A percentile compares a stretch with the other conserved stretches of the same genome.
Evolutionary conservation across 441 rosid species (phyloP).

Genomic region (Arabidopsis hybrid): DNA sequence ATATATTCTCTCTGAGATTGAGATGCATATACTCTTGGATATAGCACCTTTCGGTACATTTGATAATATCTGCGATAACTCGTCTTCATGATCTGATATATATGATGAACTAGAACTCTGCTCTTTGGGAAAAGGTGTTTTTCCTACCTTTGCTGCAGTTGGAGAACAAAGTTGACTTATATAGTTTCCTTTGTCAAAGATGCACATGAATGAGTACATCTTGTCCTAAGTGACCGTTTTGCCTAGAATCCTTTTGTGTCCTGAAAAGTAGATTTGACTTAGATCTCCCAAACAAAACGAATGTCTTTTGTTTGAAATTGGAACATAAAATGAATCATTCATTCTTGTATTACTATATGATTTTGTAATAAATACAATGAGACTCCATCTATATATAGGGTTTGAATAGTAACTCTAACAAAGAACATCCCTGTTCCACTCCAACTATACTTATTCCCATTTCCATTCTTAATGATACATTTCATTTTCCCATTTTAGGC

Average conservation of each 20-base stretch:
- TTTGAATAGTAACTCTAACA: background rate
- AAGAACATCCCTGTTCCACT: background rate
- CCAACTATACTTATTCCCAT: conserved; percentile 14
- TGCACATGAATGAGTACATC: conserved; percentile 78
- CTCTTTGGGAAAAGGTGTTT: conserved; percentile 83
- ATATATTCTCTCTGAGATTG: background rate
- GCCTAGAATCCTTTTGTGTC: background rate
- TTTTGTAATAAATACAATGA: conserved; percentile 5
- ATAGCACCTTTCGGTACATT: background rate
- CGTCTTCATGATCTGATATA: conserved; percentile 87
- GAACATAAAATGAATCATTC: conserved; percentile 4
- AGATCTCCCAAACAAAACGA: background rate
- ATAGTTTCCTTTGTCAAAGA: conserved; percentile 96
- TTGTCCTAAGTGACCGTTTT: conserved; percentile 6
- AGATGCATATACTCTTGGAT: background rate
- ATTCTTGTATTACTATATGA: conserved; percentile 8
- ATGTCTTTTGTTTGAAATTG: background rate
- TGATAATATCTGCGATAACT: conserved; percentile 80
- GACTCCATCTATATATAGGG: background rate
- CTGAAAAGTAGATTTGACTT: background rate
- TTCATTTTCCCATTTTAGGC: background rate
- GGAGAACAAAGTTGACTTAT: conserved; percentile 87
- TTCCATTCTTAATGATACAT: background rate
- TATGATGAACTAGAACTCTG: conserved; percentile 94
- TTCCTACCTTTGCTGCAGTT: conserved; percentile 71